Evolutionary conservation across 2,329 filamentous ascomycete genomes (phyloP).

Genomic region (Teratosphaeria nubilosa): DNA sequence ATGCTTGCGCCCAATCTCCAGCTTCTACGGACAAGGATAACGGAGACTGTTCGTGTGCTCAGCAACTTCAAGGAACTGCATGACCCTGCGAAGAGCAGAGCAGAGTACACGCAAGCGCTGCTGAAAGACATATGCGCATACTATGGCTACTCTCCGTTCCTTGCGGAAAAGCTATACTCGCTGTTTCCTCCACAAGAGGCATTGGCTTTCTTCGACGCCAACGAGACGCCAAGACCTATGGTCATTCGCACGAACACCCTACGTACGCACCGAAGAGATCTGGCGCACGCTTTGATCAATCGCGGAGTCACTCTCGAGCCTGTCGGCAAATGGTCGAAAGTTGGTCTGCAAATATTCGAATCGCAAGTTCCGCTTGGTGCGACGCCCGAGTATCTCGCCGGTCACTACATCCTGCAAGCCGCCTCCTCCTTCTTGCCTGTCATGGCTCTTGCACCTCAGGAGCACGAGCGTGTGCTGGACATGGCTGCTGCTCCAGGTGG

Average conservation of each 20-base stretch:
- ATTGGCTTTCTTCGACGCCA: conserved; percentile 97
- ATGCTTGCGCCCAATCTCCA: conserved; percentile 82
- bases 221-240: conserved; percentile 86
- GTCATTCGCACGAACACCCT: conserved; percentile 97
- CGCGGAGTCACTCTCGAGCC: conserved; percentile 92
- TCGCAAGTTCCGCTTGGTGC: conserved; percentile 78
- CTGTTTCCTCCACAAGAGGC: conserved; percentile 89
- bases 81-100: conserved; percentile 69
- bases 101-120: conserved; percentile 79
- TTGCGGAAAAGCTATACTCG: conserved; percentile 92
- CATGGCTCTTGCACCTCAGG: conserved; percentile 91
- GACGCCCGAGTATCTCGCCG: conserved; percentile 92
- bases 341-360: conserved; percentile 93
- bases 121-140: conserved; percentile 90
- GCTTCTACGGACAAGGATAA: conserved; percentile 77
- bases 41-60: conserved; percentile 82
- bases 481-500: conserved; percentile 93
- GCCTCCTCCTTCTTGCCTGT: conserved; percentile 94
- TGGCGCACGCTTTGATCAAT: conserved; percentile 90
- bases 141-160: conserved; percentile 88
- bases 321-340: conserved; percentile 97
- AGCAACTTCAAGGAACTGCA: conserved; percentile 77
- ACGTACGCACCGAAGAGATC: conserved; percentile 62
- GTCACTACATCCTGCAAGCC: conserved; percentile 95
- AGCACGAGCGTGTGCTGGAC: conserved; percentile 83